Conservation (phyloP, 495 filamentous ascomycete species). For the Penicillium flavigenum region DNA sequence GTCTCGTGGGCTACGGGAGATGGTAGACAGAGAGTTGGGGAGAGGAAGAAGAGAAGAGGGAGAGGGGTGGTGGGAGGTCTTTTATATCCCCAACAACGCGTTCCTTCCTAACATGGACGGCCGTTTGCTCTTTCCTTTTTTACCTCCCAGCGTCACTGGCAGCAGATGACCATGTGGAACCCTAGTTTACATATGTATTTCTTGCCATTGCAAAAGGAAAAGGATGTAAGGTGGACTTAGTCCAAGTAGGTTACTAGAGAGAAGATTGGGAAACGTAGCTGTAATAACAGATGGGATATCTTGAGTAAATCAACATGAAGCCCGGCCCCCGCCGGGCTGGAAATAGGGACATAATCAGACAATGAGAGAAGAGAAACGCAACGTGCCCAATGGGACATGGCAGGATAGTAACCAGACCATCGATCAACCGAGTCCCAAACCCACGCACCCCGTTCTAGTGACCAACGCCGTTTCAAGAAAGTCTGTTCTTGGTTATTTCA, state of each 20-base stretch:
- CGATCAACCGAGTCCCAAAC: background rate
- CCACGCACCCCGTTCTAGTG: background rate
- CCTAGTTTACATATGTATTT: background rate
- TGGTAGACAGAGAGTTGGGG: background rate
- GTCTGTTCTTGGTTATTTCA: background rate
- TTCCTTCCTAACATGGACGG: background rate
- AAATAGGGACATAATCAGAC: slow-evolving; percentile 10
- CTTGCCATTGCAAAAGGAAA: too few relatives aligned
- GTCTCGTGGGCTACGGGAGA: background rate
- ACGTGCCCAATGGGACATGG: background rate
- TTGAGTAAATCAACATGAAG: slow-evolving; percentile 24
- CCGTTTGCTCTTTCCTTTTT: background rate
- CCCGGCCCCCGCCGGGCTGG: background rate
- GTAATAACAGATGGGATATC: slow-evolving; percentile 35
- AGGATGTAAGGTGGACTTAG: too few relatives aligned
- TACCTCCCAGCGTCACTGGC: background rate
- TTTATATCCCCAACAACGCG: background rate
- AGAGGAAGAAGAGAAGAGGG: background rate
- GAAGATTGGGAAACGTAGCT: background rate
- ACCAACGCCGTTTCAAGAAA: slow-evolving; percentile 6
- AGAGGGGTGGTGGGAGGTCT: background rate
- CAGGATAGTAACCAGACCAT: slow-evolving; percentile 15
- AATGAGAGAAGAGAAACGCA: slow-evolving; percentile 14
- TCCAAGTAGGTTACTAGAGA: background rate
- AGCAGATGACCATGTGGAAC: background rate